Percentiles rank a stretch among this genome's conserved stretches.
Evolutionary conservation across 805 yeast genomes (phyloP).

Genomic region (Tetrapisispora arboricola): DNA sequence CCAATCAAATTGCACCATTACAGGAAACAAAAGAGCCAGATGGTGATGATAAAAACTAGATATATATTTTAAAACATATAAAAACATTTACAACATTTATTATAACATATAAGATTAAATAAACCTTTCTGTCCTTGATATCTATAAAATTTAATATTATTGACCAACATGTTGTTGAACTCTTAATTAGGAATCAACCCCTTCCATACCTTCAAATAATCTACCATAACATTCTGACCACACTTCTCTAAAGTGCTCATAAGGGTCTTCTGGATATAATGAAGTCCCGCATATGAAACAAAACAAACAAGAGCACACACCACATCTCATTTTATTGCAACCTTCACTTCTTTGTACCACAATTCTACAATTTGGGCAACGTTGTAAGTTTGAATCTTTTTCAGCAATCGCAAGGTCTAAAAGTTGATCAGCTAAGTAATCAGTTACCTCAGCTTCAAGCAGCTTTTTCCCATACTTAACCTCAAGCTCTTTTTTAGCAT

Average conservation of each 20-base stretch:
- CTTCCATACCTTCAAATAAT: constrained; percentile 45
- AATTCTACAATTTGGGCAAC: constrained; percentile 44
- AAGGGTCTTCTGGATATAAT: constrained; percentile 35
- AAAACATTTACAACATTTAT: too few species aligned
- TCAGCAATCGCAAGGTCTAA: constrained; percentile 36
- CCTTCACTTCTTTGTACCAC: constrained; percentile 49
- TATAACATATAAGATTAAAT: too few species aligned
- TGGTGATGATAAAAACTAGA: too few species aligned
- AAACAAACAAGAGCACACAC: constrained; percentile 37
- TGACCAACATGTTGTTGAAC: too few species aligned
- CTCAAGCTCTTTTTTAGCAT: constrained; percentile 29
- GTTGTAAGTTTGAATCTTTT: constrained; percentile 33
- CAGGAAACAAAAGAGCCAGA: neutral
- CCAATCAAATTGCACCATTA: neutral
- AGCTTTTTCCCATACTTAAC: constrained; percentile 37
- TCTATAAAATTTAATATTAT: too few species aligned
- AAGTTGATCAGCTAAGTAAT: constrained; percentile 37
- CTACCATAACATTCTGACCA: constrained; percentile 37
- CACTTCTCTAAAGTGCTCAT: constrained; percentile 40
- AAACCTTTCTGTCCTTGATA: neutral
- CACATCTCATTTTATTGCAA: constrained; percentile 54
- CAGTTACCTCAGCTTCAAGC: constrained; percentile 35
- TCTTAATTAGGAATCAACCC: constrained; percentile 12
- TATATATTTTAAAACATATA: too few species aligned
- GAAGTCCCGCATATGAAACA: constrained; percentile 46